phyloP scores from a whole-genome alignment of 495 filamentous ascomycete species.

The Astrothelium macrocarpum region DNA sequence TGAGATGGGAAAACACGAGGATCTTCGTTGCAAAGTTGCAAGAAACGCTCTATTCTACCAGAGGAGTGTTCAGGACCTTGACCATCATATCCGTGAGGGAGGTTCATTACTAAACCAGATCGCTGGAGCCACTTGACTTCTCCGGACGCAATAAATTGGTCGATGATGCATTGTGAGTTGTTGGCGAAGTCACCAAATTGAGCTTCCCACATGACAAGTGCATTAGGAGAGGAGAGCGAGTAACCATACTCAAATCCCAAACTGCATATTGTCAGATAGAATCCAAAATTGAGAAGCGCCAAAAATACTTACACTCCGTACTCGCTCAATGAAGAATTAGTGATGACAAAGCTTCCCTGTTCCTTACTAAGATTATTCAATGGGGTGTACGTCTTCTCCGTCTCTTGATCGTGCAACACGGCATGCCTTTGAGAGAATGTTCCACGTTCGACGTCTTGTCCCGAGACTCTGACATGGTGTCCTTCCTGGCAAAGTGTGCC shows the following conservation, averaged over 20 bases:
- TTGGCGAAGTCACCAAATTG: slow-evolving; percentile 99
- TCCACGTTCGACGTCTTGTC: slow-evolving; percentile 98
- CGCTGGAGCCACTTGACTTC: slow-evolving; percentile 98
- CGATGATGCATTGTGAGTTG: slow-evolving; percentile 97
- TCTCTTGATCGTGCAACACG: slow-evolving; percentile 95
- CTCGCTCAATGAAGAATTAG: slow-evolving; percentile 93
- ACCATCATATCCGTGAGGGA: slow-evolving; percentile 96
- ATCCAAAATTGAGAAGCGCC: background rate
- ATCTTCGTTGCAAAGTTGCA: slow-evolving; percentile 97
- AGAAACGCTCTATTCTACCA: slow-evolving; percentile 90
- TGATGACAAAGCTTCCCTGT: slow-evolving; percentile 90
- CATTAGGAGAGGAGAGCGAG: slow-evolving; percentile 90
- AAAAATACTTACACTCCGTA: slow-evolving; percentile 59
- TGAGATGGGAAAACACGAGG: slow-evolving; percentile 77
- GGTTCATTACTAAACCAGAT: slow-evolving; percentile 84
- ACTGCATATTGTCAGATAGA: slow-evolving; percentile 26
- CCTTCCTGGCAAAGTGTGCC: slow-evolving; percentile 84
- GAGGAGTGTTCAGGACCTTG: slow-evolving; percentile 98
- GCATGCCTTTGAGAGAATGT: slow-evolving; percentile 98
- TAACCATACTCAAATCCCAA: slow-evolving; percentile 99
- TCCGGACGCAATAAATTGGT: slow-evolving; percentile 96
- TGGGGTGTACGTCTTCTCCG: slow-evolving; percentile 83
- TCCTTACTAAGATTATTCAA: slow-evolving; percentile 78
- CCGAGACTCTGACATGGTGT: slow-evolving; percentile 91
- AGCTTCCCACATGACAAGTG: slow-evolving; percentile 97